Base-by-base conservation (phyloP, 306 rosid species). In the Dalbergia cultrata region DNA sequence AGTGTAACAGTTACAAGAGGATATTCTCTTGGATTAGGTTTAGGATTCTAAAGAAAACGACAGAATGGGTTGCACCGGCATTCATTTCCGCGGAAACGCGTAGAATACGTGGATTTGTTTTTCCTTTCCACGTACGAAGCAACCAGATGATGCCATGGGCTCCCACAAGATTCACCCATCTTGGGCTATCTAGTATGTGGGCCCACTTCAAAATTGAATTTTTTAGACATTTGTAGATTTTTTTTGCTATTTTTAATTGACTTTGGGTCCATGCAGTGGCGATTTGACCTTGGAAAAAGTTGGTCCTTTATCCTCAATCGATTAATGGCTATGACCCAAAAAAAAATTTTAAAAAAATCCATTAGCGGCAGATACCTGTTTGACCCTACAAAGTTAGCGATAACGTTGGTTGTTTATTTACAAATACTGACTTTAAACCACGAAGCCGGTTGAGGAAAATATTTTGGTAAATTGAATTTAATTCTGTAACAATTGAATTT, bases 61-160 rank as follows among this genome's bases (percentile, higher is more conserved):
- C 9, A 53, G 49, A 49, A 54, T 8, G 68, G 63, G 79, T 50
- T 13, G 14, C 4, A 21, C n/a, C 16, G 5, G 5, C 9, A 14
- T 11, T 49, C 45, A 70, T 63, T 71, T 22, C 78, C 79, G 72
- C 87, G 79, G 72, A 84, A 84, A 75, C 87, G 88, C 85, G 88
- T 85, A 18, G 9, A 67, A 57, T 17, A 64, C 82, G 85, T 85
- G 79, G 33, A 54, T 69, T 63, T 49, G 22, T 50, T 56, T 47
- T 59, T 19, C 8, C 13, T 26, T 21, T 45, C 54, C 43, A 1
- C 12, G 3, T 50, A 11, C 12, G 13, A 80, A 80, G 21, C 66
- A 72, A 33, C 72, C 57, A 54, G 17, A 37, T 10, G 9, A 37
- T 37, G 7, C 22, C 26, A n/a, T 72, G 75, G 80, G 68, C 80